Conservation (phyloP, 768 basidiomycete genomes). For the Termitomyces sp. region DNA sequence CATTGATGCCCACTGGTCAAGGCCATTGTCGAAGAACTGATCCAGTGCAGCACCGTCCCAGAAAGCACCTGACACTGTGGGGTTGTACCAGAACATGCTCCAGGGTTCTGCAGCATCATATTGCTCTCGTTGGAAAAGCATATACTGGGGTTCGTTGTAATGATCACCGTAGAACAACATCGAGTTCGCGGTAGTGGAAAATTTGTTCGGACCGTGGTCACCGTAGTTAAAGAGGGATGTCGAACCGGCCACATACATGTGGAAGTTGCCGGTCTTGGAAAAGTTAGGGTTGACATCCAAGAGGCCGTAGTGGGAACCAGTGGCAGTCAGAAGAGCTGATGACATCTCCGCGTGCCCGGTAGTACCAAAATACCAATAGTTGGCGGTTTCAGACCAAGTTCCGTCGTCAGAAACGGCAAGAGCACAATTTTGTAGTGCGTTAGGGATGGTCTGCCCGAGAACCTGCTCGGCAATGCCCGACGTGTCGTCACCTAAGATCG, state of each 20-base stretch:
- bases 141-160: constrained; percentile 69
- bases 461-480: constrained; percentile 67
- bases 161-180: constrained; percentile 74
- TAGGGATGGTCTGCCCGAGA: constrained; percentile 64
- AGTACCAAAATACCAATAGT: constrained; percentile 96
- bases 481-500: constrained; percentile 81
- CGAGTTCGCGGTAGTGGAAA: constrained; percentile 85
- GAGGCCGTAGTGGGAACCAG: constrained; percentile 79
- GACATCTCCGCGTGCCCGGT: constrained; percentile 90
- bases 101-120: constrained; percentile 78
- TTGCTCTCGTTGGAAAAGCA: constrained; percentile 90
- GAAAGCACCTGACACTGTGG: constrained; percentile 79
- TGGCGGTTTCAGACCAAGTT: constrained; percentile 89
- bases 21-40: constrained; percentile 65
- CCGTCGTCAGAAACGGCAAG: constrained; percentile 64
- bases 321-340: constrained; percentile 77
- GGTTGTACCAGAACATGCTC: constrained; percentile 93
- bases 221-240: constrained; percentile 85
- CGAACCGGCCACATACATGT: constrained; percentile 84
- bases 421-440: constrained; percentile 77
- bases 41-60: constrained; percentile 88
- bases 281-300: constrained; percentile 68
- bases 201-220: constrained; percentile 94
- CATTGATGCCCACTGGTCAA: constrained; percentile 89
- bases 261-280: constrained; percentile 73